Evolutionary conservation across 2,329 filamentous ascomycete species (phyloP).

Genomic region (Venturia effusa): DNA sequence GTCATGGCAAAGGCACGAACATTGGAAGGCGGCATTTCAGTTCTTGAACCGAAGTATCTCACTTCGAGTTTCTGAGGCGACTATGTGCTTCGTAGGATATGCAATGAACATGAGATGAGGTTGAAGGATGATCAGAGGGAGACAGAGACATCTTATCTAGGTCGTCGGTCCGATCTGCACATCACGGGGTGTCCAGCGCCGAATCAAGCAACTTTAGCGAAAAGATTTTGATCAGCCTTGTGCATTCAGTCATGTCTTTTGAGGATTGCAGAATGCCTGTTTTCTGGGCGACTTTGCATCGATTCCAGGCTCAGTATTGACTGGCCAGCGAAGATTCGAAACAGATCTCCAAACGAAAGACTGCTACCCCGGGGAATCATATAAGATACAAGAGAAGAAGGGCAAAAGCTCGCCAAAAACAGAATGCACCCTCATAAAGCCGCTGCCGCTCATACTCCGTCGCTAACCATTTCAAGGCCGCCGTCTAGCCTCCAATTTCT

Average conservation of each 20-base stretch:
- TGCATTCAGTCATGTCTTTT: too few relatives aligned
- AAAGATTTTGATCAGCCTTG: too few relatives aligned
- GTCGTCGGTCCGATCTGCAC: neutral
- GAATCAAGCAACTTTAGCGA: neutral
- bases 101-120: neutral
- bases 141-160: neutral
- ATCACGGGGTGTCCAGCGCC: neutral
- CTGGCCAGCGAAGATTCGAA: too few relatives aligned
- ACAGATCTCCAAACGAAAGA: too few relatives aligned
- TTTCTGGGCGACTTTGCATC: too few relatives aligned
- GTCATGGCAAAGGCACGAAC: neutral
- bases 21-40: neutral
- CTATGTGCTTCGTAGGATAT: neutral
- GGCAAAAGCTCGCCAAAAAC: neutral
- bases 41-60: too few relatives aligned
- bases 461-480: neutral
- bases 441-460: neutral
- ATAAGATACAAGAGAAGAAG: neutral
- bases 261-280: too few relatives aligned
- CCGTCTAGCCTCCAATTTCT: conserved; percentile 20
- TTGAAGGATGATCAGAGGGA: too few relatives aligned
- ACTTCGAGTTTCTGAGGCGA: neutral
- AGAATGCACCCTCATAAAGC: neutral
- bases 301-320: too few relatives aligned
- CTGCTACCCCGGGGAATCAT: too few relatives aligned